phyloP scores from a whole-genome alignment of 2,329 filamentous ascomycete species.

The Penicillium corylophilum region DNA sequence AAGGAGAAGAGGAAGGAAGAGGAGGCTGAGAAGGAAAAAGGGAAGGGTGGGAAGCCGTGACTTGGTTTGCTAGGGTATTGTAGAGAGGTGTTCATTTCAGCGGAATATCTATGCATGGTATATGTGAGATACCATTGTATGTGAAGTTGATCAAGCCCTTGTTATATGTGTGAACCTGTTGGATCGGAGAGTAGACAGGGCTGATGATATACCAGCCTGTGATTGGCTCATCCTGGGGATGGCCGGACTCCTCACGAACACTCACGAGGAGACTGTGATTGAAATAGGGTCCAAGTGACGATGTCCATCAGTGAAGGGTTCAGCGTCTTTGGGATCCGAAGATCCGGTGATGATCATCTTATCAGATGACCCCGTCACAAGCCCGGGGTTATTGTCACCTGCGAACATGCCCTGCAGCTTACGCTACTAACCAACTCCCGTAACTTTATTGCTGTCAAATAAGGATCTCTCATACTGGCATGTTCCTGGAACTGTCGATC shows the following conservation, averaged over 20 bases:
- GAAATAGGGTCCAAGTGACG: background rate
- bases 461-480: background rate
- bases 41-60: constrained; percentile 7
- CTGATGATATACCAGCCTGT: background rate
- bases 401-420: background rate
- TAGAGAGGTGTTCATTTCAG: background rate
- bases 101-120: background rate
- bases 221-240: no score
- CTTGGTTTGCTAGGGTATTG: background rate
- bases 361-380: background rate
- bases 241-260: no score
- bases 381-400: background rate
- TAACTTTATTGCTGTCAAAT: background rate
- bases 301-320: background rate
- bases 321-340: background rate
- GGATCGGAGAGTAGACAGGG: background rate
- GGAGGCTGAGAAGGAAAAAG: constrained; percentile 6
- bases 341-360: background rate
- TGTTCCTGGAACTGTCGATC: background rate
- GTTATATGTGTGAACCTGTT: background rate
- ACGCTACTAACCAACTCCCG: background rate
- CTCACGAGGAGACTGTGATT: background rate
- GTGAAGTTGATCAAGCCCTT: background rate
- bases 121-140: background rate
- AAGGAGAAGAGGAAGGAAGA: constrained; percentile 19